phyloP scores from a whole-genome alignment of 1,284 basidiomycete species.

The Wolfiporia cocos region DNA sequence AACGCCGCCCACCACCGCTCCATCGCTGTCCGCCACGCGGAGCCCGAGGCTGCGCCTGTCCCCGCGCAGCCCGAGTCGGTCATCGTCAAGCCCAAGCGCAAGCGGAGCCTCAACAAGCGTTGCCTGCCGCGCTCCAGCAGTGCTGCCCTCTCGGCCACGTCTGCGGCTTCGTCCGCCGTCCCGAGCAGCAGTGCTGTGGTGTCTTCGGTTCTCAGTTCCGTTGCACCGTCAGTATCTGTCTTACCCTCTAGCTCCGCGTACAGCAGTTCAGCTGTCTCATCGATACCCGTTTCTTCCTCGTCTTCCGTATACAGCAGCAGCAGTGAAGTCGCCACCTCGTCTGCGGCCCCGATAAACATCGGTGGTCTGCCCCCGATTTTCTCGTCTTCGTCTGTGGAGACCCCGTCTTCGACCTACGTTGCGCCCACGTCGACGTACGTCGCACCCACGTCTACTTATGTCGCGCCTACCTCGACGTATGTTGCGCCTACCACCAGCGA shows the following conservation, averaged over 20 bases:
- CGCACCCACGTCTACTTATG: slow-evolving; percentile 2
- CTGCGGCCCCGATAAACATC: slow-evolving; percentile 5
- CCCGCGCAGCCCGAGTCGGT: slow-evolving; percentile 23
- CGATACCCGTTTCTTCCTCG: slow-evolving; percentile 8
- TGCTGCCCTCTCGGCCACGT: slow-evolving; percentile 18
- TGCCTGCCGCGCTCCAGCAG: slow-evolving; percentile 20
- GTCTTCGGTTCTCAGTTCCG: slow-evolving; percentile 1
- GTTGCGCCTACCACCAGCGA: slow-evolving; percentile 7
- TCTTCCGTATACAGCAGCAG: slow-evolving; percentile 12
- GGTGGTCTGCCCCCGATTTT: slow-evolving; percentile 9
- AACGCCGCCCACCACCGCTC: slow-evolving; percentile 27
- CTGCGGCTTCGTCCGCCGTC: slow-evolving; percentile 6
- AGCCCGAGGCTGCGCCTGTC: slow-evolving; percentile 25
- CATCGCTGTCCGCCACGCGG: slow-evolving; percentile 29
- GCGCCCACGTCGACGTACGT: slow-evolving; percentile 1
- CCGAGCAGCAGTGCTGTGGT: slow-evolving; percentile 4
- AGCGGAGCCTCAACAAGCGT: slow-evolving; percentile 19
- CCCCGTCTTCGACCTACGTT: slow-evolving; percentile 6
- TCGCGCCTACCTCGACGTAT: slow-evolving; percentile 10
- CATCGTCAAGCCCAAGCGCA: slow-evolving; percentile 17
- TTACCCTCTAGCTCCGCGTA: too few species aligned
- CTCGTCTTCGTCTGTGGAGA: slow-evolving; percentile 2
- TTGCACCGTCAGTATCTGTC: slow-evolving; percentile 10
- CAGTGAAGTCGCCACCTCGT: slow-evolving; percentile 6
- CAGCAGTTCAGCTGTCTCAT: not conserved